Evolutionary conservation across 1,284 basidiomycete species (phyloP), one percentile per base, ranked within the genome.

Genomic region (Porogramme epimiltina): DNA sequence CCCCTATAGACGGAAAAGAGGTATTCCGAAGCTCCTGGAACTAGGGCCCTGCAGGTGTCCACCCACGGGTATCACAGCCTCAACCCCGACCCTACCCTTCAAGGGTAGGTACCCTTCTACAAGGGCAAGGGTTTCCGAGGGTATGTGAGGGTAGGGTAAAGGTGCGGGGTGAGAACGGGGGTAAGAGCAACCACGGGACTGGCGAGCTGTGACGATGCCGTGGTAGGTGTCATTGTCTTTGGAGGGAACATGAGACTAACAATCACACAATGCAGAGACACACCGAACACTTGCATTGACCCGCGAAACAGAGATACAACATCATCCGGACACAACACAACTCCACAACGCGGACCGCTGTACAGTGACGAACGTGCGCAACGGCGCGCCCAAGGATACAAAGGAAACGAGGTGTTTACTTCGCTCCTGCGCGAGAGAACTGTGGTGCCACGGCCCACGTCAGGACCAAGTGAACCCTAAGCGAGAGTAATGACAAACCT

Each of bases 391-490:
- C 19, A 26, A 42, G 15, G 15, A 22, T 19, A 16, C 6, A 15
- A 22, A 28, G 23, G 13, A 18, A 1, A 33, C 0, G 19, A 10
- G n/a, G 39, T 47, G 47, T 33, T 59, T 70, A 75, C 73, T 87
- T 87, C 49, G 81, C 73, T 41, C 80, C 80, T 36, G 84, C 79
- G 64, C 84, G 86, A 55, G 84, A 86, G 72, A 83, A 87, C 77
- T 86, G 64, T 54, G 34, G 18, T 3, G 51, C n/a, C n/a, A n/a
- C n/a, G n/a, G n/a, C n/a, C 24, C 4, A 4, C 1, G 38, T 24
- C 33, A 45, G 28, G 15, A 23, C 31, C 13, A 3, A 25, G 11
- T 8, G 0, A 18, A n/a, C n/a, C n/a, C n/a, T n/a, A n/a, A n/a
- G n/a, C n/a, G 13, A 23, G 0, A 15, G 2, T 24, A 11, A 19